A percentile compares a stretch with the other conserved stretches of the same genome.
These are phyloP conservation scores for Quercus variabilis DNA, from an alignment of 306 rosid species.

Conservation along the genomic window DNA sequence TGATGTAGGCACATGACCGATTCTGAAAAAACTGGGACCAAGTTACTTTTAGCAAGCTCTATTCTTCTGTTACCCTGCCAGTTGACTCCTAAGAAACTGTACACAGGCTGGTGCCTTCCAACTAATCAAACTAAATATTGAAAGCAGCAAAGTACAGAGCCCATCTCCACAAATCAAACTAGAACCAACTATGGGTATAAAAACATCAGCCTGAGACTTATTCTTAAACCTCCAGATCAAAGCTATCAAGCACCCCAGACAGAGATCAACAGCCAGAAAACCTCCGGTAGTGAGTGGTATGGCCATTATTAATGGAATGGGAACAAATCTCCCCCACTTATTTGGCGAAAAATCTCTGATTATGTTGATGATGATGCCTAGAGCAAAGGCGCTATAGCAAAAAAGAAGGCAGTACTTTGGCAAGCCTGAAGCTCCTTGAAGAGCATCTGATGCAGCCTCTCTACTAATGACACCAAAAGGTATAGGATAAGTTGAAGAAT, in stretches of 20 bases:
- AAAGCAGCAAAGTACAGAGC: neutral
- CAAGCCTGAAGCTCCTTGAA: neutral
- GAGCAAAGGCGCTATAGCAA: neutral
- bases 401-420: neutral
- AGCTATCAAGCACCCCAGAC: neutral
- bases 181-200: neutral
- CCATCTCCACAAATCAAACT: neutral
- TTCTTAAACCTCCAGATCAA: neutral
- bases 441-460: neutral
- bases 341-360: neutral
- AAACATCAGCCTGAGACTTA: neutral
- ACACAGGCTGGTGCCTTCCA: neutral
- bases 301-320: neutral
- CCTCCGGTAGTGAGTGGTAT: neutral
- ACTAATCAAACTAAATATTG: neutral
- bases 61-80: neutral
- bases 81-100: neutral
- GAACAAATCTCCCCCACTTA: neutral
- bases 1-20: no score
- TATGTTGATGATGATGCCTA: neutral
- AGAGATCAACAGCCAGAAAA: neutral
- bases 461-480: neutral
- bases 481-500: no score
- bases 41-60: neutral
- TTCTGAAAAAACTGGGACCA: neutral